Base-by-base conservation (phyloP, 1,284 basidiomycete species). In the Moniliella sp. region DNA sequence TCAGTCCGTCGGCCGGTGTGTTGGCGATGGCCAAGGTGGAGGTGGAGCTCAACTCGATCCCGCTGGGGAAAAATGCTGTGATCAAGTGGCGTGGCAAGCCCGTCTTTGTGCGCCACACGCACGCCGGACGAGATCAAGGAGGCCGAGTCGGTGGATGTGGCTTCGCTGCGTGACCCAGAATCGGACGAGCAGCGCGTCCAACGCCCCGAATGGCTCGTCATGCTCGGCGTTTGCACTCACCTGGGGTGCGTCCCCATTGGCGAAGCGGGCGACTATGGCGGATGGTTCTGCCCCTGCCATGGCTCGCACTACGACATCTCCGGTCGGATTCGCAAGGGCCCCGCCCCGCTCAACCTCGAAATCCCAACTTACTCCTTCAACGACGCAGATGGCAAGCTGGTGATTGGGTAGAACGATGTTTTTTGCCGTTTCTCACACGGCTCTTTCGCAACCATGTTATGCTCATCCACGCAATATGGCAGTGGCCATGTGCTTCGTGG, bases 21-120 rank as follows among this genome's bases (percentile, higher is more conserved):
- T 74, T 97, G 50, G 91, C 91, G 32, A 71, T 97, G 46, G 91
- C 91, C 48, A 94, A 94, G 69, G 81, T 94, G 42, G 91, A 99
- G 66, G 75, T 99, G 42, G 84, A 88, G 36, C 75, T 97, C 53
- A 67, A 67, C 38, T 69, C 67, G 43, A 97, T 99, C 56, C 88
- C 91, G 21, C 82, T 93, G 70, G 91, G 91, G 65, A 86, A 88
- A 74, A 62, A 61, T 31, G 42, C 45, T 28, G 46, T 53, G 38
- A 51, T 57, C 49, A 56, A 53, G 42, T 97, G 91, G 91, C 80
- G 88, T 62, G 91, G 88, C 62, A 99, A 97, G 72, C 91, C 91
- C 48, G 88, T 99, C 39, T 97, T 97, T 69, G 82, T 99, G 62
- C 76, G 91, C 50, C 88, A 99, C 69, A n/a, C 76, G 91, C 56